Evolutionary conservation across 305 asterid species (phyloP).

Genomic region (Plantago rigida): DNA sequence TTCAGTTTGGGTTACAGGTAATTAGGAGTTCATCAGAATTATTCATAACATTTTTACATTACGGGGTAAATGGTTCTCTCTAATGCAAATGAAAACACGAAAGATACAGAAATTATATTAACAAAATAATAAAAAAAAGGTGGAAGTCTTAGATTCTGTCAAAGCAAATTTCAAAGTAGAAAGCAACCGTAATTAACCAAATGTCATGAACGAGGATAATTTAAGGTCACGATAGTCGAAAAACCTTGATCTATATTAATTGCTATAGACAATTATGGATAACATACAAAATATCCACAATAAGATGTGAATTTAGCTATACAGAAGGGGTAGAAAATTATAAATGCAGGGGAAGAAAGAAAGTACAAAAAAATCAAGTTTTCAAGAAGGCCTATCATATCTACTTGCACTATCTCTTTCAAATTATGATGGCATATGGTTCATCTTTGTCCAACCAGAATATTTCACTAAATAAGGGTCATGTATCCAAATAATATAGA

Average conservation of each 20-base stretch:
- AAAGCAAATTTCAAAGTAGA: background rate
- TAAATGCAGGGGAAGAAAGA: too few relatives aligned
- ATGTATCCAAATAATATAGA: background rate
- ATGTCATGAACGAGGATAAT: background rate
- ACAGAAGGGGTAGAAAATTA: background rate
- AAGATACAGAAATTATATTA: background rate
- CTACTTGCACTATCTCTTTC: background rate
- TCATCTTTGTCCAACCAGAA: background rate
- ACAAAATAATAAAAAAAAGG: background rate
- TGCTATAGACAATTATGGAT: background rate
- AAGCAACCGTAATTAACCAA: background rate
- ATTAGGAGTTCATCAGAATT: slow-evolving; percentile 1
- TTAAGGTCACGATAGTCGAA: background rate
- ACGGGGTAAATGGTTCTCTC: background rate
- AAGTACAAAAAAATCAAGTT: background rate
- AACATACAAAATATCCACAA: background rate
- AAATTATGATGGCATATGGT: background rate
- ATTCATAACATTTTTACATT: background rate
- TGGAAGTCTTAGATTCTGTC: background rate
- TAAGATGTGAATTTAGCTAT: background rate
- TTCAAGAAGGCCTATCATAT: background rate
- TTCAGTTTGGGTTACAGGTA: slow-evolving; percentile 17
- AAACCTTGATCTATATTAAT: background rate
- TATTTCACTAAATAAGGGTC: background rate
- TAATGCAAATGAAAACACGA: background rate